A percentile compares a stretch with the other conserved stretches of the same genome.
Conservation (phyloP, 306 rosid species). For the Begonia masoniana region DNA sequence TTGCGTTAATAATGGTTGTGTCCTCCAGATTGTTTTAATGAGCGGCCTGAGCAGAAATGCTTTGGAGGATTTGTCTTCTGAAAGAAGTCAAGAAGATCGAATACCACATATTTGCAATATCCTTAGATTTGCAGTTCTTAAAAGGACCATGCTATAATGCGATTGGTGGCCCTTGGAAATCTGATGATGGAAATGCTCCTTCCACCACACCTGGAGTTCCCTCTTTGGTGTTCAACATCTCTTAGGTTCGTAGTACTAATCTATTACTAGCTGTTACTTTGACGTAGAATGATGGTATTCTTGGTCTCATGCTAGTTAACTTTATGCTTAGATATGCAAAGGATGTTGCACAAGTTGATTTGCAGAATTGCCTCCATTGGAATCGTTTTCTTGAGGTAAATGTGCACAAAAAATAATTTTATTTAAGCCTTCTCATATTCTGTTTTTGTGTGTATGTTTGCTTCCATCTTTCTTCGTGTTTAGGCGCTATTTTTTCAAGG, state of each 20-base stretch:
- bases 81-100: constrained; percentile 62
- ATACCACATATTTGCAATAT: constrained; percentile 80
- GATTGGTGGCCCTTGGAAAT: constrained; percentile 88
- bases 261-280: constrained; percentile 2
- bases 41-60: constrained; percentile 78
- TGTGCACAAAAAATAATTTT: neutral
- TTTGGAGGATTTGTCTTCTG: constrained; percentile 82
- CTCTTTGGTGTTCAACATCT: constrained; percentile 61
- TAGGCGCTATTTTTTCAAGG: constrained; percentile 7
- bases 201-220: constrained; percentile 56
- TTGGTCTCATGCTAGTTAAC: constrained; percentile 4
- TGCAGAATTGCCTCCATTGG: constrained; percentile 75
- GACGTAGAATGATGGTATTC: constrained; percentile 3
- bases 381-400: constrained; percentile 89
- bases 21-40: constrained; percentile 72
- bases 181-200: constrained; percentile 81
- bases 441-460: constrained; percentile 3
- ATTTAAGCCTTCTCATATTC: neutral
- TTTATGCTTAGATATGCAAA: constrained; percentile 45
- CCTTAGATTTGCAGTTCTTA: constrained; percentile 81
- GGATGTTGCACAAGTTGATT: constrained; percentile 58
- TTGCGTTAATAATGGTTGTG: no score
- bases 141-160: constrained; percentile 75
- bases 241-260: constrained; percentile 39
- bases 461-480: neutral